These are phyloP conservation scores for Backusella psychrophila DNA, from an alignment of 192 early-diverging fungal genomes.

Conservation along the genomic window DNA sequence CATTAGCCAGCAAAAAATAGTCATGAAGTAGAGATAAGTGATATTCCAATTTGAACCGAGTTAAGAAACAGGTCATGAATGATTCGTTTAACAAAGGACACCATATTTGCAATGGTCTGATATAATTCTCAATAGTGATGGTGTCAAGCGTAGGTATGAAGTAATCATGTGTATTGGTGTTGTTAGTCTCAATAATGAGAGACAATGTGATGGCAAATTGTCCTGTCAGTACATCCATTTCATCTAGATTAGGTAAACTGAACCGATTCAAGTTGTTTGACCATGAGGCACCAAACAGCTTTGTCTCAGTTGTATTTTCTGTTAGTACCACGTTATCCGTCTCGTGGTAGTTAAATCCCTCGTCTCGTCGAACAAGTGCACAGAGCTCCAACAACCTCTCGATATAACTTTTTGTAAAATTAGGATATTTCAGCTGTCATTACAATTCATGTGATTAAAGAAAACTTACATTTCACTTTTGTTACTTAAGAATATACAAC, in stretches of 20 bases:
- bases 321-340: slow-evolving; percentile 1
- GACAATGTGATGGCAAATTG: not conserved
- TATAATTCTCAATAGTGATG: slow-evolving; percentile 25
- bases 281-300: not conserved
- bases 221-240: slow-evolving; percentile 22
- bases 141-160: slow-evolving; percentile 33
- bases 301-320: not conserved
- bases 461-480: slow-evolving; percentile 3
- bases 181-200: not conserved
- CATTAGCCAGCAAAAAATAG: slow-evolving; percentile 44
- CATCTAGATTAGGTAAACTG: slow-evolving; percentile 8
- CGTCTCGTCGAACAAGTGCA: not conserved
- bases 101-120: slow-evolving; percentile 26
- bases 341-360: not conserved
- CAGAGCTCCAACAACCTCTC: not conserved
- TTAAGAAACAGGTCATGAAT: slow-evolving; percentile 46
- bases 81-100: slow-evolving; percentile 41
- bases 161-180: not conserved
- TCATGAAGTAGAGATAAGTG: slow-evolving; percentile 41
- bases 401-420: not conserved
- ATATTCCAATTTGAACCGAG: slow-evolving; percentile 39
- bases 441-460: slow-evolving; percentile 18
- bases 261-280: slow-evolving; percentile 1
- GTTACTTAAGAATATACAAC: not conserved
- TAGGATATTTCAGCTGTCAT: not conserved